Conservation (phyloP, 23 red algal genomes). For the Chondrus crispus region DNA sequence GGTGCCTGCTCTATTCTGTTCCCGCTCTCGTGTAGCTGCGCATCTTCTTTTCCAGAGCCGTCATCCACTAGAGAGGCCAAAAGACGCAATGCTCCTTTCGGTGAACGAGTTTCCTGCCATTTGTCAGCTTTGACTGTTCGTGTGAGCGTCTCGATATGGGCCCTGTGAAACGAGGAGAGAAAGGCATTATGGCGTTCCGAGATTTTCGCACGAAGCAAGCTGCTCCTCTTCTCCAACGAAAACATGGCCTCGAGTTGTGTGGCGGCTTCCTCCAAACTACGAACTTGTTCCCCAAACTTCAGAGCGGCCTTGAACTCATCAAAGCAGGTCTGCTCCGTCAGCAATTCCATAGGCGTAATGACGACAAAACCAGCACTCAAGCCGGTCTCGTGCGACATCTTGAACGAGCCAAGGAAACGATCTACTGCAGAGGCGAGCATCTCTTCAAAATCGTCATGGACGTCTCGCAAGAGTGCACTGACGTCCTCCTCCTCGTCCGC, state of each 20-base stretch:
- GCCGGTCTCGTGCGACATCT: background rate
- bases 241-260: slow-evolving; percentile 30
- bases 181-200: slow-evolving; percentile 58
- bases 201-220: slow-evolving; percentile 42
- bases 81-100: slow-evolving; percentile 12
- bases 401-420: slow-evolving; percentile 8
- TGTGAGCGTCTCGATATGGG: slow-evolving; percentile 64
- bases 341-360: background rate
- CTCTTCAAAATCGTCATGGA: slow-evolving; percentile 37
- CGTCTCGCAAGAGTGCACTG: background rate
- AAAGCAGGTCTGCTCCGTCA: slow-evolving; percentile 40
- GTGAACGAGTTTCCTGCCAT: slow-evolving; percentile 46
- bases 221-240: slow-evolving; percentile 2
- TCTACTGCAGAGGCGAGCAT: slow-evolving; percentile 18
- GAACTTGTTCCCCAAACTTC: slow-evolving; percentile 37
- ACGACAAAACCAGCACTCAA: slow-evolving; percentile 17
- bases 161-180: slow-evolving; percentile 45
- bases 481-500: background rate
- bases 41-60: background rate
- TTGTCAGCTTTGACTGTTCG: slow-evolving; percentile 27
- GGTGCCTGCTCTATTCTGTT: background rate
- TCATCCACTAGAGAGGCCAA: slow-evolving; percentile 10
- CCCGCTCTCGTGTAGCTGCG: background rate
- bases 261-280: slow-evolving; percentile 25
- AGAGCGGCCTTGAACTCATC: slow-evolving; percentile 60